Base-by-base conservation (phyloP, 176 grass and related monocot genomes). In the Oryza nivara region DNA sequence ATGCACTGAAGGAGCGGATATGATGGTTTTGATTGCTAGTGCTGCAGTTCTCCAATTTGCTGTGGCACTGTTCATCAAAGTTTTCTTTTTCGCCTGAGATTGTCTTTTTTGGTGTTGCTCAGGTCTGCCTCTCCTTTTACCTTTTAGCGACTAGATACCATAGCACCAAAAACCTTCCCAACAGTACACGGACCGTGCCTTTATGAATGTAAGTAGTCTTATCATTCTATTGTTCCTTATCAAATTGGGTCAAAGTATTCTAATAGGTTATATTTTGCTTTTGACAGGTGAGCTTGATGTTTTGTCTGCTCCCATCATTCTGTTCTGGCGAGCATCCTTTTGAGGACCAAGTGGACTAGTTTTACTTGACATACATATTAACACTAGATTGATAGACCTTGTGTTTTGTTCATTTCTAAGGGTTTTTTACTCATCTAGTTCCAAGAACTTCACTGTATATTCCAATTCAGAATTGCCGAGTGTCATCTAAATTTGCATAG, bases 51-150 rank as follows among this genome's bases (percentile, higher is more conserved):
- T 98, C 86, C 96, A 98, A 77, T 88, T 98, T 89, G 83, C 83
- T 83, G 81, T 96, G 67, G 87, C 96, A 68, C 74, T 98, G 81
- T 94, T 98, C 83, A 94, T 98, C 82, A 98, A 88, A 36, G 87
- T 93, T 85, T 94, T 92, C 89, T 98, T 98, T 87, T 98, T 96
- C 76, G 86, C 89, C 63, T 95, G 70, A 95, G 87, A 80, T 80
- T 82, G 72, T 49, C 52, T 77, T 58, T 58, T 51, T 74, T 74
- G 22, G 35, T 87, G 78, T 72, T 74, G 72, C 80, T 78, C 79
- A 81, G 91, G 87, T 83, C 10, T 49, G 68, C 60, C 72, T 78
- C 67, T 61, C 38, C 46, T 64, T 44, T 51, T 86, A 16, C 32
- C 34, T 6, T 2, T 19, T 71, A 19, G 35, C 17, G 17, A 67